Base-by-base conservation (phyloP, 768 basidiomycete species). In the Erythrobasidium yunnanense region DNA sequence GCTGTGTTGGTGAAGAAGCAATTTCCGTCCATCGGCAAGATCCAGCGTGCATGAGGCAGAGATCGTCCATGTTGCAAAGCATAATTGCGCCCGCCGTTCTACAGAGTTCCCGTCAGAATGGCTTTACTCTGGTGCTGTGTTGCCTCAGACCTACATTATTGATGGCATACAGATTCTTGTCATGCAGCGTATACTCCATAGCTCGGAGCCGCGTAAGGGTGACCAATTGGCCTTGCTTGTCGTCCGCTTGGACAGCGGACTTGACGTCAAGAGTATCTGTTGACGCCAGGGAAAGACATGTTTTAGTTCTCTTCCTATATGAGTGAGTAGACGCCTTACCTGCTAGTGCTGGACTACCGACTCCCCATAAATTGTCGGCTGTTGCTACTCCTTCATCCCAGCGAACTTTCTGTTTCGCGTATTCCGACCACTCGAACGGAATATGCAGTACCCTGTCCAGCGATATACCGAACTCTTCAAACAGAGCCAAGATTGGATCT, bases 131-230 rank as follows among this genome's bases (percentile, higher is more conserved):
- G n/a, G 30, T 2, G n/a, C 7, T 58, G 55, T 17, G 34, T 11
- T 22, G 23, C 8, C 8, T 22, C 7, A 4, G 4, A 69, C 68
- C 54, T 52, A 72, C 73, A 56, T 74, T 74, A 66, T 74, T 74
- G 65, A 74, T 74, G 1, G 73, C 73, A 58, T 74, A 74, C 18
- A 74, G 68, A 56, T 74, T 74, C 68, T 74, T 74, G 62, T 74
- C 72, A 65, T 74, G 71, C 25, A 68, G 69, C 27, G 69, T 71
- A 23, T 69, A 74, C 62, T 74, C 73, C 65, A 74, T 65, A 2
- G 71, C 73, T n/a, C 72, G 68, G 2, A 74, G 68, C 13, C 68
- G 58, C 0, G 65, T 68, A 7, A 18, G 5, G 34, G 5, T 15
- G 27, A 25, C 56, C 42, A 34, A 11, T 42, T 42, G n/a, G 38